Evolutionary conservation across 1,139 yeast species (phyloP).

Genomic region (Pichia sp.): DNA sequence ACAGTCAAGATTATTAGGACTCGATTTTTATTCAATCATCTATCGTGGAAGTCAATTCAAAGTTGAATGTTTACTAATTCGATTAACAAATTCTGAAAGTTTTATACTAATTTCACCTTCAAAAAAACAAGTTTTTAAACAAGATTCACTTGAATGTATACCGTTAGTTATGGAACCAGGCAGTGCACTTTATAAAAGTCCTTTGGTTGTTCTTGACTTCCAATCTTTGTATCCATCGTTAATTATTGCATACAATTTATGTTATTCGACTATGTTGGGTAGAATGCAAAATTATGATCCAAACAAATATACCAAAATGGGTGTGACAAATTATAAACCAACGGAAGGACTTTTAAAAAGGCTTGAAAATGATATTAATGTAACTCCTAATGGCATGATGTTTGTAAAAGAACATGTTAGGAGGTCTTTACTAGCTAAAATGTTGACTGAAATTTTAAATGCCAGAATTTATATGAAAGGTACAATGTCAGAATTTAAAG

Average conservation of each 20-base stretch:
- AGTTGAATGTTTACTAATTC: constrained; percentile 73
- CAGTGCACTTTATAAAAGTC: constrained; percentile 79
- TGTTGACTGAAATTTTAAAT: constrained; percentile 77
- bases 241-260: constrained; percentile 85
- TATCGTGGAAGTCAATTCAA: constrained; percentile 91
- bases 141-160: constrained; percentile 79
- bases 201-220: constrained; percentile 82
- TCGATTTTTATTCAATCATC: constrained; percentile 82
- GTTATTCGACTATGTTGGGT: constrained; percentile 84
- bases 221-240: constrained; percentile 92
- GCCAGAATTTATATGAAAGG: constrained; percentile 73
- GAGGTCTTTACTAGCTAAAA: constrained; percentile 69
- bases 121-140: constrained; percentile 72
- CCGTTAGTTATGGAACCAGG: constrained; percentile 92
- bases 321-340: constrained; percentile 44
- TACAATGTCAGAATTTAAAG: constrained; percentile 51
- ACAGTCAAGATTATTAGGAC: constrained; percentile 79
- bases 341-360: constrained; percentile 53
- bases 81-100: constrained; percentile 74
- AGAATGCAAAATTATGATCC: constrained; percentile 48
- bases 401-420: constrained; percentile 63
- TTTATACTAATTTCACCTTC: constrained; percentile 72
- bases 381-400: constrained; percentile 84
- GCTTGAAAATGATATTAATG: constrained; percentile 46
- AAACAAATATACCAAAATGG: constrained; percentile 43